Base-by-base conservation (phyloP, 2,329 filamentous ascomycete genomes). In the Alternaria sp. region DNA sequence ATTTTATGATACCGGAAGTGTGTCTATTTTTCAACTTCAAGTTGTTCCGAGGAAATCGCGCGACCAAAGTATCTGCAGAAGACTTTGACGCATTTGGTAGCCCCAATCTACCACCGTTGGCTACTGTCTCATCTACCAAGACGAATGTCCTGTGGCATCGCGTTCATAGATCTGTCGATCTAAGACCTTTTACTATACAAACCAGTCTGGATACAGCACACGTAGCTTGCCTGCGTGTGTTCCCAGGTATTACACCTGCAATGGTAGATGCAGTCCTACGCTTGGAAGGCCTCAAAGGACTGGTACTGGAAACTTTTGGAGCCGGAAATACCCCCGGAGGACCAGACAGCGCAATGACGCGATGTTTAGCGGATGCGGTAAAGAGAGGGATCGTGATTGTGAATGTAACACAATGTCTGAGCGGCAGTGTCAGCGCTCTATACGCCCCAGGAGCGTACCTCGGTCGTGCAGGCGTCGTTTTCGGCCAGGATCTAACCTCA, bases 1-100 rank as follows among this genome's bases (percentile, higher is more conserved):
- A 96, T 64, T 97, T 97, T 76, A 92, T 93, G 82, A 93, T 97
- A 61, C 94, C 94, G 0, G 94, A 97, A 79, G 94, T 97, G 57
- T 94, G 93, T 77, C 86, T 97, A 37, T 97, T 96, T 84, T 97
- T 97, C 85, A 93, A 96, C 80, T 92, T 96, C 82, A 93, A 90
- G 70, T 87, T 97, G 20, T 96, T 94, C 82, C 89, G 94, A 25
- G 94, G 94, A 15, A 97, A 97, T 80, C 86, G 94, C 63, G 90
- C 92, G 10, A 96, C 92, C 66, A 97, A 97, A 80, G 89, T 96
- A 30, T 94, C 93, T 14, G 92, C 94, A 6, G 92, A 92, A 62
- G 89, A 92, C 58, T 97, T 96, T 77, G 89, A 92, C 61, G 94
- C 93, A 7, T 97, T 97, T 79, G 91, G 89, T 61, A 93, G 91